Evolutionary conservation across 2,329 filamentous ascomycete species (phyloP), one percentile per base, ranked within the genome.

Genomic region (Colletotrichum sojae): DNA sequence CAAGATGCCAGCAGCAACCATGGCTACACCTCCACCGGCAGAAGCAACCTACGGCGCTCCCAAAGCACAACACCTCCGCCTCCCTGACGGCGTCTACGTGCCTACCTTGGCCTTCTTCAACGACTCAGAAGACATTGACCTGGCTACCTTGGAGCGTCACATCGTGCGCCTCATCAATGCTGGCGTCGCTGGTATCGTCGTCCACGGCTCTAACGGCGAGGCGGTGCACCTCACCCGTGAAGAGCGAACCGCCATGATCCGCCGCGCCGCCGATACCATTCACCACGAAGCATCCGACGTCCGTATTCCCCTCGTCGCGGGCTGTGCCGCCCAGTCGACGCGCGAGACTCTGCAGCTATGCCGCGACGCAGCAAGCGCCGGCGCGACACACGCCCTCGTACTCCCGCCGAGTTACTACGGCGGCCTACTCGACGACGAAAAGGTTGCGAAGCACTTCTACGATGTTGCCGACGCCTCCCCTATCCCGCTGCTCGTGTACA

Each of bases 141-240:
- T 72, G 6, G 67, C 73, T 8, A 75, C 76, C 2, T 75, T 80
- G 55, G 76, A 79, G 59, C 73, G 73, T 31, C 80, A 82, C 51
- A 70, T 80, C 53, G 74, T 79, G 55, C 75, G 78, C 45, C 74
- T 81, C 9, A 60, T 88, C 53, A 79, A 86, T 64, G 85, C 89
- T 22, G 91, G 90, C 43, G 85, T 93, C 49, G 85, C 90, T 18
- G 91, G 91, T 51, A 83, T 94, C 59, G 88, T 92, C 20, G 89
- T 89, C 4, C 91, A 92, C 77, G 91, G 91, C 46, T 92, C 89
- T 74, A 94, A 93, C 76, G 92, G 91, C 74, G 92, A 94, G 80
- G 91, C 91, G 0, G 90, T 91, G 3, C 91, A 93, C 75, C 83
- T 93, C 10, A 89, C 90, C 46, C 90, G 90, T 73, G 83, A 86